Evolutionary conservation across 78 protist genomes (phyloP).

Genomic region (Anaeramoeba flamelloides): DNA sequence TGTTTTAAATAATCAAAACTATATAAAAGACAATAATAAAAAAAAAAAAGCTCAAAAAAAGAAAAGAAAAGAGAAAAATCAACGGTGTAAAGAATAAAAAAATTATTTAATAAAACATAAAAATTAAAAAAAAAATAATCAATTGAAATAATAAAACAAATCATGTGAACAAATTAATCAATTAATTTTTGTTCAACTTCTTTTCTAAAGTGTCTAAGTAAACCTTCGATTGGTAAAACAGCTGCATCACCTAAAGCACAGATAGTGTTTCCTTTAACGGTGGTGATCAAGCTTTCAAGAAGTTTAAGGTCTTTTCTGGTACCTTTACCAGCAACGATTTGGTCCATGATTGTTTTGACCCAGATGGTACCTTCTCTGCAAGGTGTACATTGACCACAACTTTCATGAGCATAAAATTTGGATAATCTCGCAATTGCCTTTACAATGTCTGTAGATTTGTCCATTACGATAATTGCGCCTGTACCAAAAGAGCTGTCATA

Average conservation of each 20-base stretch:
- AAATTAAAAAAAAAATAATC: too few relatives aligned
- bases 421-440: constrained; percentile 67
- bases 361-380: constrained; percentile 85
- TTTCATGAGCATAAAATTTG: constrained; percentile 76
- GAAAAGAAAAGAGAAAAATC: too few relatives aligned
- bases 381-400: constrained; percentile 98
- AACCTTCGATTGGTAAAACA: constrained; percentile 96
- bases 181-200: too few relatives aligned
- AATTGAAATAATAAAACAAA: too few relatives aligned
- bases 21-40: too few relatives aligned
- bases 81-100: too few relatives aligned
- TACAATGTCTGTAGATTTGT: constrained; percentile 67
- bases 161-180: too few relatives aligned
- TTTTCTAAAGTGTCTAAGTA: constrained; percentile 78
- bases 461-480: constrained; percentile 89
- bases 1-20: too few relatives aligned
- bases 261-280: constrained; percentile 95
- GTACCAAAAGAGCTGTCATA: constrained; percentile 84
- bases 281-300: too few relatives aligned
- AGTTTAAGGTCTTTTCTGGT: constrained; percentile 68
- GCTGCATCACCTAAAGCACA: constrained; percentile 98
- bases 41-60: too few relatives aligned
- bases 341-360: constrained; percentile 56
- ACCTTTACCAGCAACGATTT: constrained; percentile 77
- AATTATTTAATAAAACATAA: too few relatives aligned